Conservation (phyloP, 1,284 basidiomycete species). For the Spongispora temasekensis region DNA sequence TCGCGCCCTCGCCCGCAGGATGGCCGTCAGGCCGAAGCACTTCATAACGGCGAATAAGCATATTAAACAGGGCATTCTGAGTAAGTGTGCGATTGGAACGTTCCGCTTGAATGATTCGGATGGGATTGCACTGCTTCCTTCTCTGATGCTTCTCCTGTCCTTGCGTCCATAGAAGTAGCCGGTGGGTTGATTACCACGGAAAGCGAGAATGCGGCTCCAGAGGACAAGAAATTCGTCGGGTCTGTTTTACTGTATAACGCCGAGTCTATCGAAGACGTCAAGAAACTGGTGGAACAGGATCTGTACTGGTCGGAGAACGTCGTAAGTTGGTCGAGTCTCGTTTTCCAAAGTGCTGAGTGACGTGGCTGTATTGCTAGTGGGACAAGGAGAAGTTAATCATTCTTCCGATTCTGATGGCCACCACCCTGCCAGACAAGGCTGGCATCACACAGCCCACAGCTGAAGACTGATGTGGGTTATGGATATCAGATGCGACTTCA, state of each 20-base stretch:
- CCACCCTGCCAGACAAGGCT: constrained; percentile 31
- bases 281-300: constrained; percentile 50
- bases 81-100: too few relatives aligned
- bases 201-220: constrained; percentile 34
- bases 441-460: constrained; percentile 23
- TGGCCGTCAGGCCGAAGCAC: constrained; percentile 49
- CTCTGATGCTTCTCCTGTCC: constrained; percentile 6
- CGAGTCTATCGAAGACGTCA: constrained; percentile 48
- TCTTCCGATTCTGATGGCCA: constrained; percentile 43
- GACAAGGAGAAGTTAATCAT: constrained; percentile 44
- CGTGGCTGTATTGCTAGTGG: constrained; percentile 31
- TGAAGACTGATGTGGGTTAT: constrained; percentile 14
- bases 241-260: constrained; percentile 53
- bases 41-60: constrained; percentile 42
- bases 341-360: constrained; percentile 6
- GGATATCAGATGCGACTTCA: not conserved
- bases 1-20: constrained; percentile 48
- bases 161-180: constrained; percentile 41
- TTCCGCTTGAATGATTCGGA: too few relatives aligned
- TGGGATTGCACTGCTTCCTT: constrained; percentile 6
- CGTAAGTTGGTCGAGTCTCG: constrained; percentile 39
- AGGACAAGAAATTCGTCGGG: constrained; percentile 48
- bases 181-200: constrained; percentile 50
- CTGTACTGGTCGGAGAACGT: constrained; percentile 57
- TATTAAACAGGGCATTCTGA: constrained; percentile 42